These are phyloP conservation scores for Cyclospora cayetanensis DNA, from an alignment of 169 alveolate species.

Conservation along the genomic window DNA sequence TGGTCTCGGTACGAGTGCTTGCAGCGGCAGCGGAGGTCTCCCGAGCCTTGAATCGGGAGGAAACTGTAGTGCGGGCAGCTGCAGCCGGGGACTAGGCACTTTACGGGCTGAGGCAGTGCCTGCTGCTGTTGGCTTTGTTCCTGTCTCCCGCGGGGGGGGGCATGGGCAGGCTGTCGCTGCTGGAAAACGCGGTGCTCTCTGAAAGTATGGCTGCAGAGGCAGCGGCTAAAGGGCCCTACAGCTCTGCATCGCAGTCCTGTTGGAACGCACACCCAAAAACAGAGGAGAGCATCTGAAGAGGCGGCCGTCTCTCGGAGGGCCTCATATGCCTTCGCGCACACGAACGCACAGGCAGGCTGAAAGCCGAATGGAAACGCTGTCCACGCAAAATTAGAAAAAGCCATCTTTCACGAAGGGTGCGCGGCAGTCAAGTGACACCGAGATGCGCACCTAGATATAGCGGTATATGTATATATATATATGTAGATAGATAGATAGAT, in stretches of 20 bases:
- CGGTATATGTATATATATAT: not conserved
- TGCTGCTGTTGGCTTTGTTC: not conserved
- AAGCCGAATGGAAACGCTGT: not conserved
- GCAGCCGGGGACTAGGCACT: conserved; percentile 86
- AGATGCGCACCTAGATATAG: too few species aligned
- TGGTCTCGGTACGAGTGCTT: conserved; percentile 90
- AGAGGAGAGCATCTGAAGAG: conserved; percentile 1
- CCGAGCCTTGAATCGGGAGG: conserved; percentile 89
- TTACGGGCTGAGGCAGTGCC: conserved; percentile 76
- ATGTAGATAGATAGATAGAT: not conserved
- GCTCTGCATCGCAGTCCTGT: conserved; percentile 86
- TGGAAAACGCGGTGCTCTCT: conserved; percentile 82
- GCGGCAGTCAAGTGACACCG: too few species aligned
- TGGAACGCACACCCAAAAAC: conserved; percentile 64
- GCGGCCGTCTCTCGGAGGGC: conserved; percentile 18
- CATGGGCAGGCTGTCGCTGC: not conserved
- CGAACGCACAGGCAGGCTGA: not conserved
- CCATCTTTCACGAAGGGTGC: too few species aligned
- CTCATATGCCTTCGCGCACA: not conserved
- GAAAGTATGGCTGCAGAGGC: conserved; percentile 90
- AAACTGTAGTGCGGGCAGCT: conserved; percentile 82
- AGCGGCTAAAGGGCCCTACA: conserved; percentile 88
- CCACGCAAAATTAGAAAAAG: not conserved
- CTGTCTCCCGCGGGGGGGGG: not conserved
- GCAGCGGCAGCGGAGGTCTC: conserved; percentile 89